A percentile compares a stretch with the other conserved stretches of the same genome.
These are phyloP conservation scores for Colletotrichum sp. DNA, from an alignment of 2,329 filamentous ascomycete genomes.

Conservation along the genomic window DNA sequence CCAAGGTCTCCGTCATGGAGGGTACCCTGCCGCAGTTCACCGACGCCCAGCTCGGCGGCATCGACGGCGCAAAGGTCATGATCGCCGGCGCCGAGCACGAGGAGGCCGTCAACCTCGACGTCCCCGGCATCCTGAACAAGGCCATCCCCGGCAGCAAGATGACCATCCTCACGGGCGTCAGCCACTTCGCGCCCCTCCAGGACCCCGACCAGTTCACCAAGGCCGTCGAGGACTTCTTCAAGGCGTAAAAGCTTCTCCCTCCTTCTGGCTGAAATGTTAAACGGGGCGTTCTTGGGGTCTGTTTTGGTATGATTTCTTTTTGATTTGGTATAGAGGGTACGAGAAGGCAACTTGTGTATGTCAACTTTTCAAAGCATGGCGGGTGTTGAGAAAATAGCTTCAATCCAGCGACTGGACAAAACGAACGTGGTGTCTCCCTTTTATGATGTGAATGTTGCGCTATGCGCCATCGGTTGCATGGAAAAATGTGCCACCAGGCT, in stretches of 20 bases:
- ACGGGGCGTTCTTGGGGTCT: not conserved
- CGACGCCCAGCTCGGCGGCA: slow-evolving; percentile 30
- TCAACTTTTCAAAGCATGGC: not conserved
- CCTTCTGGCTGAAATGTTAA: not conserved
- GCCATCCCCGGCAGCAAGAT: slow-evolving; percentile 42
- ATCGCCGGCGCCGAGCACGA: slow-evolving; percentile 36
- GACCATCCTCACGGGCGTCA: slow-evolving; percentile 40
- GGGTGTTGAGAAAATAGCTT: not conserved
- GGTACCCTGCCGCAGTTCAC: slow-evolving; percentile 37
- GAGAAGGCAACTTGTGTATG: not conserved
- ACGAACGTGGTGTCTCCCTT: not conserved
- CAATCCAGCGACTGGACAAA: not conserved
- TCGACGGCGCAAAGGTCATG: slow-evolving; percentile 32
- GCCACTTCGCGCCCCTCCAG: slow-evolving; percentile 48
- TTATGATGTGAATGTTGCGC: not conserved
- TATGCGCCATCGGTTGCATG: not conserved
- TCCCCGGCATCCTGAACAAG: slow-evolving; percentile 36
- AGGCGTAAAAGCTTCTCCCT: not conserved
- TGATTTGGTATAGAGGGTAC: not conserved
- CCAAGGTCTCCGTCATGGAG: slow-evolving; percentile 41
- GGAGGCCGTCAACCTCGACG: slow-evolving; percentile 44
- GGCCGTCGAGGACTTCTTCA: slow-evolving; percentile 34
- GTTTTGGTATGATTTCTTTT: not conserved
- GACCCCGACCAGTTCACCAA: slow-evolving; percentile 39
- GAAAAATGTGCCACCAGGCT: not conserved